Base-by-base conservation (phyloP, 805 yeast genomes). In the Spathaspora girioi region DNA sequence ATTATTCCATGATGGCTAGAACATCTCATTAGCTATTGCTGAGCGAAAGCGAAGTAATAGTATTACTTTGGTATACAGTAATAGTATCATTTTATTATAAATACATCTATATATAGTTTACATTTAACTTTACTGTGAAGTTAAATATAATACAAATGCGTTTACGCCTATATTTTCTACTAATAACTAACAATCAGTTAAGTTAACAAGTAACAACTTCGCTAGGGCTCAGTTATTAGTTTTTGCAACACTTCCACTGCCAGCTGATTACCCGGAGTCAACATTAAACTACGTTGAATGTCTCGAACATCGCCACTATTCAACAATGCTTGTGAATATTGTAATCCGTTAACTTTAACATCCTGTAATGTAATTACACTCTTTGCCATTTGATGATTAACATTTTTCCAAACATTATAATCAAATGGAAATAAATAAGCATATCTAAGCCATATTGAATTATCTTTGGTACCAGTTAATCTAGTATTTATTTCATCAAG, bases 341-440 rank as follows among this genome's bases (percentile, higher is more conserved):
- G 79, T 6, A 52, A 56, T 1, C 89, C 76, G 1, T 79, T 76
- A 17, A 82, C 73, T 51, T 75, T 76, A 8, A 79, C 73, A 43
- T 75, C 81, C 0, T 77, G 74, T 23, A 75, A 70, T 10, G 76
- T 62, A 2, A 90, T 86, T 9, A 89, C 75, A 47, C 80, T 73
- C 43, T 86, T 67, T 0, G 91, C 83, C 62, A 84, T 77, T 47
- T 70, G 71, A 23, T 68, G 64, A 61, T 81, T 80, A 38, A 92
- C 66, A n/a, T 78, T 70, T 29, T 71, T 73, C 98, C 98, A 93
- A 4, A 87, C 77, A 14, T 71, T 69, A 51, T 75, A 73, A 57
- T 86, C 87, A 38, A 79, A 76, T 1, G 97, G 97, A 70, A 88
- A 86, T 59, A 87, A 69, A 54, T 86, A 70, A 0, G 93, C 90